Percentiles rank a stretch among this genome's conserved stretches.
phyloP scores from a whole-genome alignment of 345 rosid genomes.

The Rhodomyrtus tomentosa region DNA sequence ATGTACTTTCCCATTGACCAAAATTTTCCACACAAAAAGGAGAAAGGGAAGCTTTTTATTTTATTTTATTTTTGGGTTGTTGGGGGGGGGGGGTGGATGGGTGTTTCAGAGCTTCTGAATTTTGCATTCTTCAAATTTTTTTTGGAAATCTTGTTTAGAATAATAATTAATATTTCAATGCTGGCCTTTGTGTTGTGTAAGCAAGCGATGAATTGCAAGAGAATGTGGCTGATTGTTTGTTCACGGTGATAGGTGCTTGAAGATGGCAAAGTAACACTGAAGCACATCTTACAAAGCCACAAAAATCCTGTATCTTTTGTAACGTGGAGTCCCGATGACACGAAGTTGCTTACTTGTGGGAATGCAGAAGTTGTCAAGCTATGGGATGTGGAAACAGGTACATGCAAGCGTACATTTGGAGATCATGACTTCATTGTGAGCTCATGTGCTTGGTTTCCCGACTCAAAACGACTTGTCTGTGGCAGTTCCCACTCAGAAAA shows the following conservation, averaged over 20 bases:
- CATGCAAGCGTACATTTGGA: constrained; percentile 80
- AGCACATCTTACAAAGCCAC: constrained; percentile 57
- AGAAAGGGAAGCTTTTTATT: background rate
- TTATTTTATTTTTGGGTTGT: background rate
- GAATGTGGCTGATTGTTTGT: constrained; percentile 28
- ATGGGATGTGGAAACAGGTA: constrained; percentile 91
- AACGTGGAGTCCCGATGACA: constrained; percentile 87
- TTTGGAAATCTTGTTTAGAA: background rate
- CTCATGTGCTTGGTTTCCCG: constrained; percentile 97
- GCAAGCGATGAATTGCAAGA: constrained; percentile 9
- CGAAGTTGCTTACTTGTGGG: constrained; percentile 76
- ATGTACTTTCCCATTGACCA: background rate
- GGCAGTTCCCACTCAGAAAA: constrained; percentile 80
- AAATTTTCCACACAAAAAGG: background rate
- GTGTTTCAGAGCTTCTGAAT: background rate
- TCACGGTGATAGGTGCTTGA: constrained; percentile 41
- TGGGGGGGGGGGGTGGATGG: background rate
- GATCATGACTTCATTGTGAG: constrained; percentile 68
- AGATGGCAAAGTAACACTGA: constrained; percentile 37
- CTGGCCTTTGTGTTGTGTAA: background rate
- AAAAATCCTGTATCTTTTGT: constrained; percentile 70
- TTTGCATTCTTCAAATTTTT: background rate
- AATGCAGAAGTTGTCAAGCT: constrained; percentile 72
- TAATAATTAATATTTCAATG: background rate
- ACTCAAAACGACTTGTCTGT: constrained; percentile 73